Percentiles rank a stretch among this genome's conserved stretches.
Evolutionary conservation across 805 yeast species (phyloP).

Genomic region (Teunomyces aglyptinius): DNA sequence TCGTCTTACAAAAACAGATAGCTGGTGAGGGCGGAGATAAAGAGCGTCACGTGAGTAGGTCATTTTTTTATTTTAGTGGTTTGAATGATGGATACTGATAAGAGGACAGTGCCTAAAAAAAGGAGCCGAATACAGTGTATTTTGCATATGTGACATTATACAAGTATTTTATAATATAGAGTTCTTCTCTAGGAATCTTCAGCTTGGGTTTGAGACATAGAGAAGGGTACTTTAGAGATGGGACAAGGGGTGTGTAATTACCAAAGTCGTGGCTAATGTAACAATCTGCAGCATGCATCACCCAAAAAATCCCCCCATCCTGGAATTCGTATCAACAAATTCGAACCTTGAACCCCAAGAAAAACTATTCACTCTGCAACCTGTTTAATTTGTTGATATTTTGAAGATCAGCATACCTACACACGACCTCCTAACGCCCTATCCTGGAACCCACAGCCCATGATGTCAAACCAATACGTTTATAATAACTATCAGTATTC

Average conservation of each 20-base stretch:
- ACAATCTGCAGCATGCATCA: constrained; percentile 4
- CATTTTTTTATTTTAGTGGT: background rate
- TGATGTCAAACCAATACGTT: constrained; percentile 37
- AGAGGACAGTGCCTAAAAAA: background rate
- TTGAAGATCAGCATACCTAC: background rate
- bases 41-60: background rate
- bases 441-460: constrained; percentile 4
- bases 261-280: constrained; percentile 1
- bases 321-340: constrained; percentile 4
- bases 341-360: background rate
- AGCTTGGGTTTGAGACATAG: background rate
- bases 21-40: background rate
- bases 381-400: background rate
- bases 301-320: background rate
- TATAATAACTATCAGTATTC: constrained; percentile 34
- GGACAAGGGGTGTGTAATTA: background rate
- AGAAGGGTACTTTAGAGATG: background rate
- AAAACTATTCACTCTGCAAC: background rate
- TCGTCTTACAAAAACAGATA: background rate
- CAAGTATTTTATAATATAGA: no score
- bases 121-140: background rate
- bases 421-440: background rate
- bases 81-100: background rate
- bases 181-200: background rate
- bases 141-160: no score